Evolutionary conservation across 768 basidiomycete species (phyloP).

Genomic region (Lenzites betulinus): DNA sequence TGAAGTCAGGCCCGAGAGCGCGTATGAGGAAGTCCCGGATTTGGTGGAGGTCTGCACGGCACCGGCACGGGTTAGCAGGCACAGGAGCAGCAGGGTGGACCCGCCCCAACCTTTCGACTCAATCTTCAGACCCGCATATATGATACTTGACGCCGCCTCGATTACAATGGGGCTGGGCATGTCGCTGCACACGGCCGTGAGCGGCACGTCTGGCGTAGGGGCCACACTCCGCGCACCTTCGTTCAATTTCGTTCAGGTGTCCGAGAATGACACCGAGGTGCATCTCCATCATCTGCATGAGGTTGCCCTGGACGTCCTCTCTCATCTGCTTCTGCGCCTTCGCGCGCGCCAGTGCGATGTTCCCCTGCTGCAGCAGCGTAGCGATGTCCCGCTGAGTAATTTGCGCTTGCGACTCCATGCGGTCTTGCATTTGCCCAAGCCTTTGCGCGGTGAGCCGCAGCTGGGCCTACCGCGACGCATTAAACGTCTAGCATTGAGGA

Average conservation of each 20-base stretch:
- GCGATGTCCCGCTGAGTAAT: conserved; percentile 71
- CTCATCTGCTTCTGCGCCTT: conserved; percentile 69
- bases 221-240: conserved; percentile 37
- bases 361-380: conserved; percentile 60
- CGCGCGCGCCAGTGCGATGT: conserved; percentile 64
- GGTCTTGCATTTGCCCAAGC: conserved; percentile 70
- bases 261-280: conserved; percentile 63
- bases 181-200: conserved; percentile 31
- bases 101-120: conserved; percentile 56
- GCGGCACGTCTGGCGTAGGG: background rate
- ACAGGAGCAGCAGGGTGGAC: background rate
- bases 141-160: conserved; percentile 72
- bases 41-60: conserved; percentile 52
- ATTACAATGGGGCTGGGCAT: conserved; percentile 51
- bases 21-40: conserved; percentile 58
- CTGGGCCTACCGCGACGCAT: conserved; percentile 47
- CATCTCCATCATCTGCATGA: conserved; percentile 69
- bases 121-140: conserved; percentile 57
- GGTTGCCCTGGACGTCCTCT: conserved; percentile 61
- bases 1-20: conserved; percentile 59
- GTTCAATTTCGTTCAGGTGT: conserved; percentile 58
- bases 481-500: conserved; percentile 1
- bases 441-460: conserved; percentile 64
- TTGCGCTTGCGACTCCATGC: conserved; percentile 62
- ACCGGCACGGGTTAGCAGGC: background rate